Evolutionary conservation across 2,329 filamentous ascomycete species (phyloP).

Genomic region (Zymoseptoria pseudotritici): DNA sequence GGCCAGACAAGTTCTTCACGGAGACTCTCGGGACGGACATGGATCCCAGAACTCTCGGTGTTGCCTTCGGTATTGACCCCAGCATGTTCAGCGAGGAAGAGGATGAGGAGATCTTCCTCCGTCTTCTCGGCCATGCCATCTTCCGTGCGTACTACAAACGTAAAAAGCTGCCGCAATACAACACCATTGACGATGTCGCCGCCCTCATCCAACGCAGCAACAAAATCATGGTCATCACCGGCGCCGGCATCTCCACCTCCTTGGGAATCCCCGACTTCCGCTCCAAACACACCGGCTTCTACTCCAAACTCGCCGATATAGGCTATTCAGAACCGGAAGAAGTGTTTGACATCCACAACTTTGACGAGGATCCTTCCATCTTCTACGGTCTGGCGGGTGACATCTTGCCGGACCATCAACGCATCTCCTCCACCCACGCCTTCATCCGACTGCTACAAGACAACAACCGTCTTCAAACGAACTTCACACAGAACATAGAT

Average conservation of each 20-base stretch:
- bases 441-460: slow-evolving; percentile 88
- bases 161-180: slow-evolving; percentile 70
- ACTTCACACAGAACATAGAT: slow-evolving; percentile 92
- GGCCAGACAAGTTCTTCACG: slow-evolving; percentile 69
- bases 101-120: slow-evolving; percentile 64
- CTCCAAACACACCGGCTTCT: slow-evolving; percentile 85
- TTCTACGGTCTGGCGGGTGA: slow-evolving; percentile 91
- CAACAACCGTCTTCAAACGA: slow-evolving; percentile 82
- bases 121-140: slow-evolving; percentile 68
- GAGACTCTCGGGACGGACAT: slow-evolving; percentile 63
- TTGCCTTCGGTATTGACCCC: slow-evolving; percentile 74
- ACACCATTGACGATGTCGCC: slow-evolving; percentile 82
- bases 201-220: slow-evolving; percentile 62
- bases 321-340: slow-evolving; percentile 82
- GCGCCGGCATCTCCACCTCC: slow-evolving; percentile 92
- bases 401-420: slow-evolving; percentile 72
- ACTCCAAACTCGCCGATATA: slow-evolving; percentile 72
- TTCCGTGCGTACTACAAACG: slow-evolving; percentile 74
- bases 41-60: slow-evolving; percentile 74
- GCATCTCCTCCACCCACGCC: slow-evolving; percentile 83
- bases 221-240: slow-evolving; percentile 90
- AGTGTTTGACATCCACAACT: slow-evolving; percentile 85
- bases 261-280: slow-evolving; percentile 96
- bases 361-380: slow-evolving; percentile 74
- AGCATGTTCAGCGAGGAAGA: slow-evolving; percentile 42